phyloP scores from a whole-genome alignment of 2,329 filamentous ascomycete genomes.

The Aureobasidium vineae region DNA sequence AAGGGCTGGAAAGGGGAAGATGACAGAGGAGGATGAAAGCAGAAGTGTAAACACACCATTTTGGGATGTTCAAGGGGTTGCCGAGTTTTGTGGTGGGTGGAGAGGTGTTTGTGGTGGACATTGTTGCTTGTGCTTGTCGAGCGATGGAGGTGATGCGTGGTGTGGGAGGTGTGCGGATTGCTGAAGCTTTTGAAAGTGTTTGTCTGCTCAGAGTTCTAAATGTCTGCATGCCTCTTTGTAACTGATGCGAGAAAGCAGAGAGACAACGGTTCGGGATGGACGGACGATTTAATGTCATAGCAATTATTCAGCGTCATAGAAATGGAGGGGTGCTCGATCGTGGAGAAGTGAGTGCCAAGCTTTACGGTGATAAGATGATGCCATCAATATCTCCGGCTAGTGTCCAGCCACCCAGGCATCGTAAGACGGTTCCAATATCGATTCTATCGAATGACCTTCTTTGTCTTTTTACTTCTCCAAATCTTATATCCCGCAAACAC shows the following conservation, averaged over 20 bases:
- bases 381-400: neutral
- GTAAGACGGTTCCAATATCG: conserved; percentile 13
- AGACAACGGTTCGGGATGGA: neutral
- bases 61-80: conserved; percentile 46
- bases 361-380: neutral
- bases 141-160: neutral
- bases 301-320: conserved; percentile 1
- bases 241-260: neutral
- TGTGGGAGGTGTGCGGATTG: neutral
- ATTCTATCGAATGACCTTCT: neutral
- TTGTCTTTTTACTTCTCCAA: neutral
- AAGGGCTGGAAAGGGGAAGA: neutral
- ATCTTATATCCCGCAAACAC: neutral
- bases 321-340: neutral
- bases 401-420: neutral
- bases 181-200: neutral
- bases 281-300: neutral
- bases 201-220: conserved; percentile 17
- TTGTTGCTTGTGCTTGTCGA: neutral
- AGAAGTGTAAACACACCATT: conserved; percentile 39
- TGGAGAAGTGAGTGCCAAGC: neutral
- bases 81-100: conserved; percentile 27
- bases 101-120: neutral
- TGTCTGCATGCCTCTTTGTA: conserved; percentile 10
- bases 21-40: neutral